Conservation (phyloP, 164 flowering plant species). For the Stephania cephalantha region DNA sequence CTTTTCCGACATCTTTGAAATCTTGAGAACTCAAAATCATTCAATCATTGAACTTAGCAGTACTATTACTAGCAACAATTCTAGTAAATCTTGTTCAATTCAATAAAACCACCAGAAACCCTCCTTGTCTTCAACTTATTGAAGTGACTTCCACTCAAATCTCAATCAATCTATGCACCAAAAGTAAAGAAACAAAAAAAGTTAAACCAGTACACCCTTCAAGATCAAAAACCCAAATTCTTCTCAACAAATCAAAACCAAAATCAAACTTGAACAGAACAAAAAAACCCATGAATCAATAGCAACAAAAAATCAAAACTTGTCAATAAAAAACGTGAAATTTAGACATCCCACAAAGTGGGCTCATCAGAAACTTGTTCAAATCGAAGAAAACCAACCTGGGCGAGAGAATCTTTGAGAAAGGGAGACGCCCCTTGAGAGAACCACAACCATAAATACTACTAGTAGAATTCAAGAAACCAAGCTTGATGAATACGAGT, state of each 20-base stretch:
- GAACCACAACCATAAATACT: not conserved
- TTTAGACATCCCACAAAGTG: conserved; percentile 8
- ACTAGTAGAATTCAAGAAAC: not conserved
- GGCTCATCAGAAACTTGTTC: conserved; percentile 20
- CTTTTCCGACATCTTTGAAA: conserved; percentile 42
- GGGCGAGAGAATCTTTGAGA: not conserved
- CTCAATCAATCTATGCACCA: not conserved
- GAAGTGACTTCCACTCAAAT: not conserved
- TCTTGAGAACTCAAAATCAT: conserved; percentile 4
- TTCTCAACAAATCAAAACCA: not conserved
- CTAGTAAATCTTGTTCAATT: not conserved
- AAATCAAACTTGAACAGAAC: not conserved
- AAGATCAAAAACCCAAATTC: not conserved
- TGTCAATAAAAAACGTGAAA: conserved; percentile 10
- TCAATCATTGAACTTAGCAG: conserved; percentile 5
- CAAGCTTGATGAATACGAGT: no score
- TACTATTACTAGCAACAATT: not conserved
- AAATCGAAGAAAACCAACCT: conserved; percentile 18
- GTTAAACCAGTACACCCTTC: not conserved
- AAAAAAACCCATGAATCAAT: not conserved
- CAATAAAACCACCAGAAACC: not conserved
- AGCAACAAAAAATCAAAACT: not conserved
- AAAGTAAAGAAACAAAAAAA: not conserved
- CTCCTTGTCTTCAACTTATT: not conserved
- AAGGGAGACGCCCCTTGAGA: no score